Evolutionary conservation across 306 rosid genomes (phyloP).

Genomic region (Rosa lucieae): DNA sequence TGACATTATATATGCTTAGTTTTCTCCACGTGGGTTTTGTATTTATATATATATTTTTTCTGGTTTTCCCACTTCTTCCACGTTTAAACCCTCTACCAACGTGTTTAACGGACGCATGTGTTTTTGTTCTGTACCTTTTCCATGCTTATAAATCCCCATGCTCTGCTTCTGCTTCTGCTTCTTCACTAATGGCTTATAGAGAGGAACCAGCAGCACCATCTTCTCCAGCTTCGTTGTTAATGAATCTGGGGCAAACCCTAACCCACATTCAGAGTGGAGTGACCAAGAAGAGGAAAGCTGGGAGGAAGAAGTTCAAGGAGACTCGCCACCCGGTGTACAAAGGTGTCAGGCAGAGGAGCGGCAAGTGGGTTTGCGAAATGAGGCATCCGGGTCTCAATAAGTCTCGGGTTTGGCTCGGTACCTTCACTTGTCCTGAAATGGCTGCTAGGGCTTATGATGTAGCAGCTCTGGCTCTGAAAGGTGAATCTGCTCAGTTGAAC

Average conservation of each 20-base stretch:
- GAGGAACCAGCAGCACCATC: neutral
- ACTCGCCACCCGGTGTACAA: constrained; percentile 70
- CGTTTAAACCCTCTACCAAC: constrained; percentile 4
- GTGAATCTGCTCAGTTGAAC: constrained; percentile 47
- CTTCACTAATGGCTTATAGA: neutral
- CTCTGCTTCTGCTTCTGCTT: neutral
- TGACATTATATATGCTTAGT: too few relatives aligned
- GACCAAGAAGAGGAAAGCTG: constrained; percentile 48
- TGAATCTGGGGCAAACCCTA: neutral
- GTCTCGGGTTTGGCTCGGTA: constrained; percentile 67
- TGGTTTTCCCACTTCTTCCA: neutral
- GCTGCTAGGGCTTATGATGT: constrained; percentile 76
- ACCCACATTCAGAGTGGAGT: neutral
- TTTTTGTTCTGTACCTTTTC: neutral
- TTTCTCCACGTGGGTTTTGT: neutral
- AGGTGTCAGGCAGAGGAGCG: constrained; percentile 65
- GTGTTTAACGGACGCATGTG: neutral
- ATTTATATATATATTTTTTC: too few relatives aligned
- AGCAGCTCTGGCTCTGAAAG: constrained; percentile 55
- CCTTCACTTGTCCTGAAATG: constrained; percentile 58
- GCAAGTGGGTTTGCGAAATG: constrained; percentile 82
- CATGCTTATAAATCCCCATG: neutral
- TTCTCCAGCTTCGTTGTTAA: constrained; percentile 4
- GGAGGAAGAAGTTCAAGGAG: constrained; percentile 69
- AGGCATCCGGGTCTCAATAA: constrained; percentile 49